These are phyloP conservation scores for Hymenoscyphus repandus DNA, from an alignment of 2,329 filamentous ascomycete species.

Conservation along the genomic window DNA sequence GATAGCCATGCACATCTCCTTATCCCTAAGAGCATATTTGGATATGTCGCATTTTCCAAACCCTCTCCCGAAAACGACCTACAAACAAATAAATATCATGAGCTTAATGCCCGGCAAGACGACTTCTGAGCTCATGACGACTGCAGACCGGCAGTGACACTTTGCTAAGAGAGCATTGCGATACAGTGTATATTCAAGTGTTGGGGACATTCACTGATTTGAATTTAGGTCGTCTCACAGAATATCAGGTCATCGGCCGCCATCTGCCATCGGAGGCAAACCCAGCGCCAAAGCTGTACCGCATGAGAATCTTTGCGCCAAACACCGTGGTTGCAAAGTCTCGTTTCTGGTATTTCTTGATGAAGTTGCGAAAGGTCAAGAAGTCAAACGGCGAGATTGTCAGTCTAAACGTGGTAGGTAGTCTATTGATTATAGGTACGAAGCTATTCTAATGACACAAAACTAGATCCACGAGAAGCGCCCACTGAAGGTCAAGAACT, in stretches of 20 bases:
- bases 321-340: slow-evolving; percentile 99
- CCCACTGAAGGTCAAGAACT: slow-evolving; percentile 99
- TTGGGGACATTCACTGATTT: not conserved
- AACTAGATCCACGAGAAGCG: slow-evolving; percentile 94
- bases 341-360: slow-evolving; percentile 99
- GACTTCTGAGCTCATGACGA: too few species aligned
- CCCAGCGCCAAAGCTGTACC: slow-evolving; percentile 97
- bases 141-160: too few species aligned
- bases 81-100: too few species aligned
- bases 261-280: slow-evolving; percentile 97
- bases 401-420: slow-evolving; percentile 85
- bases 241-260: slow-evolving; percentile 99
- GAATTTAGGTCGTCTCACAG: slow-evolving; percentile 85
- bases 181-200: too few species aligned
- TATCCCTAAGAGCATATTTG: too few species aligned
- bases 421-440: not conserved
- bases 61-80: too few species aligned
- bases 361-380: slow-evolving; percentile 99
- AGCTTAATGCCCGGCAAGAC: too few species aligned
- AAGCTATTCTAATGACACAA: slow-evolving; percentile 15
- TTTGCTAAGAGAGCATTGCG: too few species aligned
- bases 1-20: too few species aligned
- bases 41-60: too few species aligned
- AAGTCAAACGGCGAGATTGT: slow-evolving; percentile 99
- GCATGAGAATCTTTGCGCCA: slow-evolving; percentile 99